Evolutionary conservation across 73 alveolate species (phyloP).

Genomic region (Paramecium pentaurelia): DNA sequence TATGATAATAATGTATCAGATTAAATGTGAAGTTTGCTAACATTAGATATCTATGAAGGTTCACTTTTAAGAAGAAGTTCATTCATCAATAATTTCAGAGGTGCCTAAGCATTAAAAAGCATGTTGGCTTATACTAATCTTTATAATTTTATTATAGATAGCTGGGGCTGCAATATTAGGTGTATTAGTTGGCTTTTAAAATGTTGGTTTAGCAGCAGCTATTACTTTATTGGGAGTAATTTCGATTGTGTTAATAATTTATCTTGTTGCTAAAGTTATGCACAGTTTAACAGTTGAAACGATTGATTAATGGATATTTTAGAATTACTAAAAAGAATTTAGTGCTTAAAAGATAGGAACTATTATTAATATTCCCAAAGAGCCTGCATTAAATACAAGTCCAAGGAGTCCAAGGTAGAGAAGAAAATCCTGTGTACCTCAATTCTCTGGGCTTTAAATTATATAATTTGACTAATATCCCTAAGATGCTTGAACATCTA

Average conservation of each 20-base stretch:
- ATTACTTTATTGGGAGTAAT: neutral
- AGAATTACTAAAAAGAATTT: neutral
- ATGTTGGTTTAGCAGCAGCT: neutral
- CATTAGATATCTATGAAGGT: neutral
- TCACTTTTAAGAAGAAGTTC: neutral
- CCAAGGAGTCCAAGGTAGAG: slow-evolving; percentile 21
- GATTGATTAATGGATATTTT: neutral
- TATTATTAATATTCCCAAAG: neutral
- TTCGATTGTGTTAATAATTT: neutral
- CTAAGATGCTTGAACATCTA: neutral
- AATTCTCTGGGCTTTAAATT: neutral
- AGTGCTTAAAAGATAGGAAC: neutral
- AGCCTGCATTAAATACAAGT: neutral
- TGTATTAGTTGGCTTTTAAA: neutral
- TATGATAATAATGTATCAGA: neutral
- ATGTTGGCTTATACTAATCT: slow-evolving; percentile 1
- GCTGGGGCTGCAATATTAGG: neutral
- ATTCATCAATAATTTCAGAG: neutral
- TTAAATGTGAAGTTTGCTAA: slow-evolving; percentile 28
- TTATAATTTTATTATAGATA: neutral
- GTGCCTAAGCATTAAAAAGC: neutral
- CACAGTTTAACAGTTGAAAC: neutral
- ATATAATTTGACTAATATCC: neutral
- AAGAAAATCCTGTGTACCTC: neutral
- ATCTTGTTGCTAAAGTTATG: neutral